Evolutionary conservation across 2,329 filamentous ascomycete species (phyloP).

Genomic region (Aphanocladium album): DNA sequence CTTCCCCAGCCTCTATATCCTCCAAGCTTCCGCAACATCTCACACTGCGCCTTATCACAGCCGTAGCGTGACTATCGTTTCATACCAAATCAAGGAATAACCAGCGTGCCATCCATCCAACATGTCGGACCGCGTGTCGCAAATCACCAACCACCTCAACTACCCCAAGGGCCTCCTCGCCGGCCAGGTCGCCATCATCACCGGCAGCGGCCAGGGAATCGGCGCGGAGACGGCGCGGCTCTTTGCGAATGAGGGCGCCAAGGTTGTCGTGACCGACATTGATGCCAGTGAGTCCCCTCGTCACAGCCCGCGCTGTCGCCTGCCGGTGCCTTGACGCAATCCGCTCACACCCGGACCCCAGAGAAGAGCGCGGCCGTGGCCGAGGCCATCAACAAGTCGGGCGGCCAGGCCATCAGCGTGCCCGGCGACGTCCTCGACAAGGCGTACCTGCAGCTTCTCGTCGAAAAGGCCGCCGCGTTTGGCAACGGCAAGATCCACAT

Average conservation of each 20-base stretch:
- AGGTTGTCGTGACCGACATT: slow-evolving; percentile 78
- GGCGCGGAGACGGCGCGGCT: slow-evolving; percentile 77
- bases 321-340: too few species aligned
- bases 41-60: too few species aligned
- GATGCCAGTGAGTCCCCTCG: slow-evolving; percentile 53
- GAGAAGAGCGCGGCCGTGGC: slow-evolving; percentile 66
- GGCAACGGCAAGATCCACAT: slow-evolving; percentile 85
- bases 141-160: slow-evolving; percentile 75
- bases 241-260: slow-evolving; percentile 84
- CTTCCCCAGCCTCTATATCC: background rate
- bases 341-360: slow-evolving; percentile 29
- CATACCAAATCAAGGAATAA: too few species aligned
- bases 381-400: slow-evolving; percentile 60
- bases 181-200: slow-evolving; percentile 82
- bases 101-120: background rate
- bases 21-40: too few species aligned
- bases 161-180: slow-evolving; percentile 74
- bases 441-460: slow-evolving; percentile 65
- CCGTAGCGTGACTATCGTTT: too few species aligned
- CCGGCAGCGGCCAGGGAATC: slow-evolving; percentile 80
- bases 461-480: slow-evolving; percentile 71
- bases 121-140: slow-evolving; percentile 58
- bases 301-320: too few species aligned
- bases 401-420: slow-evolving; percentile 66
- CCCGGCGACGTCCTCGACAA: slow-evolving; percentile 71